Percentiles rank a stretch among this genome's conserved stretches.
phyloP scores from a whole-genome alignment of 2,329 filamentous ascomycete species.

The Fusarium drepaniforme region DNA sequence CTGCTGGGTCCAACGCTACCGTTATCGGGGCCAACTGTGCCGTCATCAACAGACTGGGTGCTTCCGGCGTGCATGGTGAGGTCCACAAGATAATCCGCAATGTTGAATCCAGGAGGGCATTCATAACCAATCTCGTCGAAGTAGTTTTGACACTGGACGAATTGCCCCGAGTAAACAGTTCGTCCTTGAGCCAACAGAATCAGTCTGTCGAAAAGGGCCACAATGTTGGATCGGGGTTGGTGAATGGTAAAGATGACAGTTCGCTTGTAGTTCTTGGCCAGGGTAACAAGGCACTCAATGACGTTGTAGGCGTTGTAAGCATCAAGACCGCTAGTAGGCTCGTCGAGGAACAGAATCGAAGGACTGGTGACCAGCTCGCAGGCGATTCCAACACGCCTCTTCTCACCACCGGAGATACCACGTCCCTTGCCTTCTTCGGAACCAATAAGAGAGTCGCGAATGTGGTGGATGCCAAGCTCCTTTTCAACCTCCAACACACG shows the following conservation, averaged over 20 bases:
- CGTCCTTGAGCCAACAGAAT: conserved; percentile 89
- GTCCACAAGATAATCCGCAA: conserved; percentile 97
- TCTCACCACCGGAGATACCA: conserved; percentile 97
- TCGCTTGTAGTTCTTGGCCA: conserved; percentile 96
- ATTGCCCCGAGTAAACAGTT: conserved; percentile 93
- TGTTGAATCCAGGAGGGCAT: conserved; percentile 97
- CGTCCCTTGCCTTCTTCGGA: conserved; percentile 95
- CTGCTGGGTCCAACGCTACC: conserved; percentile 85
- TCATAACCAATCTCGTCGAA: conserved; percentile 93
- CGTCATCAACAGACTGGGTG: conserved; percentile 67
- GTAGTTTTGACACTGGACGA: conserved; percentile 88
- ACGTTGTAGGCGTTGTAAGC: conserved; percentile 99
- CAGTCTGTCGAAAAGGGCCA: conserved; percentile 95
- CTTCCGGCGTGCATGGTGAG: conserved; percentile 94
- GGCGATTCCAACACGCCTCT: conserved; percentile 94
- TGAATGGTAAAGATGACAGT: conserved; percentile 99
- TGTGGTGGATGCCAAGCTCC: conserved; percentile 93
- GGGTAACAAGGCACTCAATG: conserved; percentile 91
- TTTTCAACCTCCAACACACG: conserved; percentile 93
- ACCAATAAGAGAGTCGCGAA: conserved; percentile 94
- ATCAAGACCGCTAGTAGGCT: conserved; percentile 95
- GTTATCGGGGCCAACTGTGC: conserved; percentile 64
- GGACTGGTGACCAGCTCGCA: conserved; percentile 98
- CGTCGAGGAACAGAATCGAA: conserved; percentile 96
- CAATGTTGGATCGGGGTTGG: conserved; percentile 97